Conservation (phyloP, 2,329 filamentous ascomycete species). For the Graphiopsis chlorocephala region DNA sequence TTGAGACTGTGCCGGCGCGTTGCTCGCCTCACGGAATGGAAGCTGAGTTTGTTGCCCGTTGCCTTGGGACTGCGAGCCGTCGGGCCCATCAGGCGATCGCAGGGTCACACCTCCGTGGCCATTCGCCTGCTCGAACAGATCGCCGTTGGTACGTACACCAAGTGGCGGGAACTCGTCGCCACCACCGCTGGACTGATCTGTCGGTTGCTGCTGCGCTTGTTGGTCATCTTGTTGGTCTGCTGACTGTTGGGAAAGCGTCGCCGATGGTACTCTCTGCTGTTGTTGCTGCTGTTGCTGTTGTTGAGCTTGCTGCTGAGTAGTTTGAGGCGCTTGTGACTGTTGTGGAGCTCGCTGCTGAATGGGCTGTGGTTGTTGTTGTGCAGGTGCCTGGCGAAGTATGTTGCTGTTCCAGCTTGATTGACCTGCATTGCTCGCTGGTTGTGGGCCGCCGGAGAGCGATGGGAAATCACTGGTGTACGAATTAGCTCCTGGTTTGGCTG, state of each 20-base stretch:
- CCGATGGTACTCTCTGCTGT: conserved; percentile 43
- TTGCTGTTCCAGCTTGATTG: conserved; percentile 58
- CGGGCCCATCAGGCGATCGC: conserved; percentile 23
- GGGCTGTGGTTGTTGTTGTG: conserved; percentile 41
- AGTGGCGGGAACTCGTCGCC: conserved; percentile 63
- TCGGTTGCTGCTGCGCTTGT: conserved; percentile 37
- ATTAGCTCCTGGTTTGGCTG: conserved; percentile 22
- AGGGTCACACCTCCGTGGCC: conserved; percentile 24
- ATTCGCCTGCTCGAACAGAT: conserved; percentile 32
- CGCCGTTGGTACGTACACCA: conserved; percentile 50
- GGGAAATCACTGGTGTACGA: conserved; percentile 57
- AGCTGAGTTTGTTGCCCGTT: conserved; percentile 28
- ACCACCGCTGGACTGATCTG: conserved; percentile 32
- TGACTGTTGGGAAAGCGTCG: conserved; percentile 44
- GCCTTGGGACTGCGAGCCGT: conserved; percentile 21
- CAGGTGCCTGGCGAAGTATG: conserved; percentile 47
- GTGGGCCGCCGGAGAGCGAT: conserved; percentile 56
- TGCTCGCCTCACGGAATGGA: conserved; percentile 26
- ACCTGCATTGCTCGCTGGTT: conserved; percentile 51
- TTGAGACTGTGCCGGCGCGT: conserved; percentile 21
- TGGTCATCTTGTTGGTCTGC: conserved; percentile 57
- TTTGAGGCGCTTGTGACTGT: conserved; percentile 46
- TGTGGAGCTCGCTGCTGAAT: conserved; percentile 47
- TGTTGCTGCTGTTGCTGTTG: conserved; percentile 42
- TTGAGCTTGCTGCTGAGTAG: conserved; percentile 38